phyloP scores from a whole-genome alignment of 768 basidiomycete genomes.

The Hypsizygus marmoreus region DNA sequence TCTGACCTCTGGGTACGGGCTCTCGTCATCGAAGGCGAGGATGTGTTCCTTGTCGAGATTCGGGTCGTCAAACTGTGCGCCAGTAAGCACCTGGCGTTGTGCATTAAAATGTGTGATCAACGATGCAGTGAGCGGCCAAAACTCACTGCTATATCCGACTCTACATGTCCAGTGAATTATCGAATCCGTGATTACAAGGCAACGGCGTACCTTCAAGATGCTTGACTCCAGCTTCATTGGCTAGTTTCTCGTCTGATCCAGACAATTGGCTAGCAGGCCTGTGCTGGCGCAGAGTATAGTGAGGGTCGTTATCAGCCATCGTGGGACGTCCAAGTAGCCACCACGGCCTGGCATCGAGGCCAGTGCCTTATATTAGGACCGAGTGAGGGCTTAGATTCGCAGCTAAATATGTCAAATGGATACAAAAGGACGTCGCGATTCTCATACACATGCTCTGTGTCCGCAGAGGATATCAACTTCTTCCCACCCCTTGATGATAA shows the following conservation, averaged over 20 bases:
- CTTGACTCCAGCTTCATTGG: constrained; percentile 18
- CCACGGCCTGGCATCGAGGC: background rate
- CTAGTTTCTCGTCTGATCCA: constrained; percentile 26
- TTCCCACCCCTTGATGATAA: constrained; percentile 12
- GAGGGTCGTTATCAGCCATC: constrained; percentile 27
- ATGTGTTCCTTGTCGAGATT: constrained; percentile 43
- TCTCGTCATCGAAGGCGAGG: constrained; percentile 58
- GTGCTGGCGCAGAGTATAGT: constrained; percentile 24
- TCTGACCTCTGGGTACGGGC: constrained; percentile 78
- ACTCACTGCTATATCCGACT: constrained; percentile 32
- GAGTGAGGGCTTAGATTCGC: constrained; percentile 2
- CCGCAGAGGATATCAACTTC: too few relatives aligned
- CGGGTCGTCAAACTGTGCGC: constrained; percentile 45
- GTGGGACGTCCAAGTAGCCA: constrained; percentile 8
- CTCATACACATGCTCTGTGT: too few relatives aligned
- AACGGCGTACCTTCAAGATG: constrained; percentile 29
- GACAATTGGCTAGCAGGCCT: constrained; percentile 15
- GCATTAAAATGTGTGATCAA: background rate
- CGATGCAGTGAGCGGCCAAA: background rate
- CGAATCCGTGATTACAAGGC: background rate
- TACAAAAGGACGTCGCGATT: too few relatives aligned
- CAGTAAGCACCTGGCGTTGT: constrained; percentile 29
- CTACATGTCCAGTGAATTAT: constrained; percentile 12
- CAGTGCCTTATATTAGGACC: constrained; percentile 7
- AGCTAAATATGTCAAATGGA: constrained; percentile 7